phyloP scores from a whole-genome alignment of 805 yeast species.

The Yarrowia deformans region DNA sequence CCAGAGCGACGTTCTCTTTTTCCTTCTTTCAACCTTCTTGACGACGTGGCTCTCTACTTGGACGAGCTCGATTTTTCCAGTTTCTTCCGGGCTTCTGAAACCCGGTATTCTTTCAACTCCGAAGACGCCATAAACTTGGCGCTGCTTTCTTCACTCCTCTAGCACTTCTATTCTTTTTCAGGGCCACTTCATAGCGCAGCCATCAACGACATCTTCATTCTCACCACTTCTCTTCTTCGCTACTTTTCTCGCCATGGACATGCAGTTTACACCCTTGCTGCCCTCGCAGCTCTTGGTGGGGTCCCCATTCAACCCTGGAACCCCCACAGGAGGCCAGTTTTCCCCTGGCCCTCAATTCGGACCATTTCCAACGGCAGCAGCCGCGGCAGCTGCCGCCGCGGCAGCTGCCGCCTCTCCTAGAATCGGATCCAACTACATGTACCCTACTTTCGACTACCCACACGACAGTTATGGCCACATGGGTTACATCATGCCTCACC shows the following conservation, averaged over 20 bases:
- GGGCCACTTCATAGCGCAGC: not conserved
- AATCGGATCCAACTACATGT: conserved; percentile 36
- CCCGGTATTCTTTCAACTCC: conserved; percentile 21
- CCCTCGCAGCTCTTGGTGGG: conserved; percentile 52
- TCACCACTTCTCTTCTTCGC: conserved; percentile 11
- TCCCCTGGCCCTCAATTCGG: conserved; percentile 42
- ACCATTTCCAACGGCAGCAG: conserved; percentile 41
- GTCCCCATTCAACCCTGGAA: conserved; percentile 51
- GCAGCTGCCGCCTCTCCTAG: conserved; percentile 31
- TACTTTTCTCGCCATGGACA: conserved; percentile 47
- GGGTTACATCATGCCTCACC: conserved; percentile 42
- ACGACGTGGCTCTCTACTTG: conserved; percentile 13
- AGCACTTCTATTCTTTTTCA: conserved; percentile 15
- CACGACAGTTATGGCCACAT: conserved; percentile 27
- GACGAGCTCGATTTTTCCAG: conserved; percentile 26
- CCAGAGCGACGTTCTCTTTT: conserved; percentile 20
- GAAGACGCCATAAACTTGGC: conserved; percentile 3
- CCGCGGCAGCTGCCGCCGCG: conserved; percentile 41
- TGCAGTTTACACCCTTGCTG: conserved; percentile 49
- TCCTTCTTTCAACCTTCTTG: conserved; percentile 14
- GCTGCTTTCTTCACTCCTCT: conserved; percentile 7
- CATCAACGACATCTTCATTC: conserved; percentile 12
- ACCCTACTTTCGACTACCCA: conserved; percentile 23
- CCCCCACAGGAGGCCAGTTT: conserved; percentile 48
- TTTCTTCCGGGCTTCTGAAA: conserved; percentile 30